Evolutionary conservation across 2,329 filamentous ascomycete species (phyloP), one percentile per base, ranked within the genome.

Genomic region (Elsinoe arachidis): DNA sequence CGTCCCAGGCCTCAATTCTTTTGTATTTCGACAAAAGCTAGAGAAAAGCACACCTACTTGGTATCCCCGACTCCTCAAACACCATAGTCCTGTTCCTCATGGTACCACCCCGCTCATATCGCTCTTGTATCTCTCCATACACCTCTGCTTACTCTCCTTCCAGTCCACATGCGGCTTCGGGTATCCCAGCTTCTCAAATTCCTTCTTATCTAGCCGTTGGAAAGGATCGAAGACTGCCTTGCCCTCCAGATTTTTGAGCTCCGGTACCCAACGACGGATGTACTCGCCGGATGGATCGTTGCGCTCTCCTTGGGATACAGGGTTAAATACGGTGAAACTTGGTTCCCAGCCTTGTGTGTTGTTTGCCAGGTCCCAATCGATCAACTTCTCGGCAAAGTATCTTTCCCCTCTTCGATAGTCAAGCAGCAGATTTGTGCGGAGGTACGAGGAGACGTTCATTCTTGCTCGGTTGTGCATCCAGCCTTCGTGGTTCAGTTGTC

Each of bases 311-410:
- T 73, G 70, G 2, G 59, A 63, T 9, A 72, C 68, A 2, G 70
- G 70, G 56, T 76, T 77, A 64, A 77, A 77, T 11, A 77, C 69
- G 0, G 77, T 78, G 58, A 78, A 79, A 17, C 68, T 71, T 1
- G 77, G 77, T 65, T 79, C 75, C 77, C 76, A 79, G 26, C 74
- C 72, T 57, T 80, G 72, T n/a, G 77, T 74, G 62, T 80, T 76
- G 60, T 80, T 76, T 35, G 69, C 69, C 58, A 80, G 62, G 67
- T 76, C 72, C 70, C 73, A 73, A 60, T 78, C 74, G 34, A 76
- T 70, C 26, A 80, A 64, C 2, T 73, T 75, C 61, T 78, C 75
- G 1, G 76, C 76, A 59, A 79, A 79, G 58, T 77, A 80, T 1
- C 76, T 67, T 64, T 80, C 77, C 10, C 77, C 77, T 2, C 71